These are phyloP conservation scores for Aquilaria yunnanensis DNA, from an alignment of 345 rosid species.

Conservation along the genomic window DNA sequence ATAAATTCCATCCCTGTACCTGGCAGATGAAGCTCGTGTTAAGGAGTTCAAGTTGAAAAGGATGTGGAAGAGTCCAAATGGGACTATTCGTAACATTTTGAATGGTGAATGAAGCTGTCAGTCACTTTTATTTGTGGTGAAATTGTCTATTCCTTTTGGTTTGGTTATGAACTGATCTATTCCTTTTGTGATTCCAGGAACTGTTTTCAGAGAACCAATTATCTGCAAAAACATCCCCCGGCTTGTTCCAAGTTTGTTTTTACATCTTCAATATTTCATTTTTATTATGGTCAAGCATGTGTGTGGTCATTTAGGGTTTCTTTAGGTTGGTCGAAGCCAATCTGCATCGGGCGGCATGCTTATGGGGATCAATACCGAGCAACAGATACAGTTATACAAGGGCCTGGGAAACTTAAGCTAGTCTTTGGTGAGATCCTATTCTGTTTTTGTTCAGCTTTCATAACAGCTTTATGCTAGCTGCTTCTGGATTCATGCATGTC, in stretches of 20 bases:
- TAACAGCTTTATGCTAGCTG: too few species aligned
- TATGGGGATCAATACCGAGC: conserved; percentile 96
- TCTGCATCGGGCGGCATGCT: conserved; percentile 98
- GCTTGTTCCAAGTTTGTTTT: conserved; percentile 63
- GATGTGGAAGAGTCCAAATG: conserved; percentile 98
- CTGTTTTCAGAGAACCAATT: conserved; percentile 92
- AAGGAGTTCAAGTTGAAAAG: conserved; percentile 70
- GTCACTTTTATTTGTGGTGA: neutral
- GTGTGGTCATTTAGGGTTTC: neutral
- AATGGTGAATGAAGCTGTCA: conserved; percentile 47
- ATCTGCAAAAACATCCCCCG: conserved; percentile 74
- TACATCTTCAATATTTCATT: conserved; percentile 1
- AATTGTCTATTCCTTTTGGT: neutral
- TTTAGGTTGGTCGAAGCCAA: conserved; percentile 90
- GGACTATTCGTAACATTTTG: conserved; percentile 85
- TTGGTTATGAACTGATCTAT: neutral
- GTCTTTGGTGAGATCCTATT: conserved; percentile 48
- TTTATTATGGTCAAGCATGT: neutral
- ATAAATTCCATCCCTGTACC: neutral
- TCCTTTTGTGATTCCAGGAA: conserved; percentile 45
- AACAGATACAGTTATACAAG: conserved; percentile 66
- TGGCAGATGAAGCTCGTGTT: conserved; percentile 78
- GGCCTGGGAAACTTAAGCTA: conserved; percentile 70
- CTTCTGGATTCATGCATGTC: neutral
- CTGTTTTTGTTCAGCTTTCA: neutral